Base-by-base conservation (phyloP, 352 stramenopile species). In the Globisporangium splendens region DNA sequence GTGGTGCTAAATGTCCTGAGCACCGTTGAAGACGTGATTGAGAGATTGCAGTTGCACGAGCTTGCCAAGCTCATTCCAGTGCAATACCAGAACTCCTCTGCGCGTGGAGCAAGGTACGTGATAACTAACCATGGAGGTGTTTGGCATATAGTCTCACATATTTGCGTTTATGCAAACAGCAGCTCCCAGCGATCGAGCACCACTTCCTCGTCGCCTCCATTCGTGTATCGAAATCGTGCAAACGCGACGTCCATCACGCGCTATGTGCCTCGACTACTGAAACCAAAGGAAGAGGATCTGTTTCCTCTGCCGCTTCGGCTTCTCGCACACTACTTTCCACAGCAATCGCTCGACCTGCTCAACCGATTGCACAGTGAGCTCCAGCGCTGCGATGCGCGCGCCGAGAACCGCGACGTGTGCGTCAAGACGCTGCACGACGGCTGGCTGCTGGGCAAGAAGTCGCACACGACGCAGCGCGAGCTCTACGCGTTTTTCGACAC, bases 401-500 rank as follows among this genome's bases (percentile, higher is more conserved):
- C 46, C 18, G 68, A 75, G 12, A 77, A 70, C 17, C 66, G 68
- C 20, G 79, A 89, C 42, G 58, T 83, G 33, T 79, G 77, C 51
- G 62, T 88, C 31, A 83, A 78, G 61, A 86, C 77, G 14, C 62
- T 79, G 8, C 62, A 77, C 35, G 68, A 76, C 51, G 79, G 79
- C 11, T 89, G 79, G 79, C 51, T 89, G 5, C 56, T 84, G 33
- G 73, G 67, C 38, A 83, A 82, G 46, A 79, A 75, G 43, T 78
- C 75, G 0, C 56, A 70, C 18, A 69, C 63, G 18, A 84, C 67
- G 8, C 58, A 69, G 31, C 77, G 79, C 41, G 77, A 83, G 65
- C 61, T 85, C 39, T 88, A 77, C 60, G 72, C 74, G 22, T 73
- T 89, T 47, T 75, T 89, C 42, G 79, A 88, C 56, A 83, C 65